Evolutionary conservation across 73 alveolate genomes (phyloP), one percentile per base, ranked within the genome.

Genomic region (Stentor roeselii): DNA sequence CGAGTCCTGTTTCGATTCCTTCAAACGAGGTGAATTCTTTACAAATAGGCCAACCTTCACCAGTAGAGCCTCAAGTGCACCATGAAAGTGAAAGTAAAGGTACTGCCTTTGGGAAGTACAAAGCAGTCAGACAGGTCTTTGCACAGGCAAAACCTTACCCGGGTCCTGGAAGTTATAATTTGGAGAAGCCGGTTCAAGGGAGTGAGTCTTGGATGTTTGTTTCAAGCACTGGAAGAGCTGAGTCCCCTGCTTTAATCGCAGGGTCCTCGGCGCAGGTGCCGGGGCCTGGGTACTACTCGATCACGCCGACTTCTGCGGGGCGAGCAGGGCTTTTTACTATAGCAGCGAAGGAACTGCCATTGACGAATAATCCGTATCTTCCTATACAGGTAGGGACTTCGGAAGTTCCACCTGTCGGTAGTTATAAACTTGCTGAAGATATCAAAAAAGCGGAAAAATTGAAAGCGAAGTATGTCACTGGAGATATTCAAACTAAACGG

Each of bases 1-100:
- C 80, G 34, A 67, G 80, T 67, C 80, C 80, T 0, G 27, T 32
- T 67, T 67, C 80, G 34, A 67, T 67, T 0, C 80, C 80, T 30
- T 67, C 80, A 30, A 67, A 34, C 21, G 37, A 67, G 42, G 27
- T 58, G 27, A 58, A 58, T 21, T 21, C 15, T 21, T n/a, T 31
- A 0, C 15, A 58, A 21, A n/a, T n/a, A n/a, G n/a, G n/a, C n/a
- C n/a, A n/a, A n/a, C 67, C 67, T 50, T 11, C 6, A 11, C 67
- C 67, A 50, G 21, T 50, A 50, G 67, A 50, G 67, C 67, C 67
- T 50, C 21, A 6, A 11, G 21, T 11, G 21, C 67, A 6, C 6
- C 6, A 11, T 11, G 21, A 50, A 50, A 50, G 21, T 6, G 21
- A 50, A 50, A 21, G 27, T 1, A n/a, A 40, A 67, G 80, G 80